Conservation (phyloP, 352 stramenopile genomes). For the Phytophthora hybrid region DNA sequence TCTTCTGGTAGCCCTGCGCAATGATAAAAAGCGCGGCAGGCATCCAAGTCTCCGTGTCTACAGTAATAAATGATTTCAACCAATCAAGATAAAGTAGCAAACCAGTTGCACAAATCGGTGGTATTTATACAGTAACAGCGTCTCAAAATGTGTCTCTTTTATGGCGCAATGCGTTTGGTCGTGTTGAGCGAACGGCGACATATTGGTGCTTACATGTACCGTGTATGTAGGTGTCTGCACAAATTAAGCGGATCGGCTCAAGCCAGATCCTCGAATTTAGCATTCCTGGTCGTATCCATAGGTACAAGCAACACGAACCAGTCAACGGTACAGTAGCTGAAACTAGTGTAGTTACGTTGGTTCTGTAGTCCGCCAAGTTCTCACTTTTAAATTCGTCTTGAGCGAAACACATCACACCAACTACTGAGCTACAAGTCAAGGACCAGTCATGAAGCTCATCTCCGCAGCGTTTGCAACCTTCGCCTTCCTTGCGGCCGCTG, state of each 20-base stretch:
- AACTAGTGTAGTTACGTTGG: no score
- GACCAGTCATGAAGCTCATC: conserved; percentile 33
- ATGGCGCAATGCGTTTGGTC: neutral
- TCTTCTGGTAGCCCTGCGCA: no score
- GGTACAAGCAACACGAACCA: no score
- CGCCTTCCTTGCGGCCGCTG: conserved; percentile 13
- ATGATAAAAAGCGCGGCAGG: no score
- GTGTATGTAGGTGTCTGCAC: neutral
- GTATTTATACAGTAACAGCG: no score
- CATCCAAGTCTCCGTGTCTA: no score
- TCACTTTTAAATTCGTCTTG: conserved; percentile 22
- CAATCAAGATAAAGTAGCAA: no score
- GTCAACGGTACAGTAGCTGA: no score
- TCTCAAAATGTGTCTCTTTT: conserved; percentile 1
- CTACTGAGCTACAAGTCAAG: neutral
- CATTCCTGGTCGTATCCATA: no score
- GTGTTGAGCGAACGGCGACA: neutral
- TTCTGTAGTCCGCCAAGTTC: neutral
- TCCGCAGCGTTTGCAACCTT: conserved; percentile 21
- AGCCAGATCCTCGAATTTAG: no score
- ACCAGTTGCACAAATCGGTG: no score
- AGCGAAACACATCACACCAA: conserved; percentile 8
- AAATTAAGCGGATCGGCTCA: conserved; percentile 14
- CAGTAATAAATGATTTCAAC: no score
- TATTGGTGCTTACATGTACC: neutral